Conservation (phyloP, 768 basidiomycete genomes). For the Lyophyllum semitale region DNA sequence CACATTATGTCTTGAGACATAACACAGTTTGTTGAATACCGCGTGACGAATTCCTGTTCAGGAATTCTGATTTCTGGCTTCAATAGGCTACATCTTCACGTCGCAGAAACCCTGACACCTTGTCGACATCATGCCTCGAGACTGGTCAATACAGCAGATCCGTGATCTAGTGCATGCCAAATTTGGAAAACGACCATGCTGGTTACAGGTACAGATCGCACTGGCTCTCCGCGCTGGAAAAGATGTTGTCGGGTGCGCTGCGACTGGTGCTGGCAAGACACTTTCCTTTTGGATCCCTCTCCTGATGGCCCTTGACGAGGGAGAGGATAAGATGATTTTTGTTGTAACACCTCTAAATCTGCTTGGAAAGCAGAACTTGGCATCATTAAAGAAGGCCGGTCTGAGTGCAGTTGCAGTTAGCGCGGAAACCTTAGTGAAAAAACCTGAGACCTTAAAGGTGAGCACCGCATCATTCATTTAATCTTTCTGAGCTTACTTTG, state of each 20-base stretch:
- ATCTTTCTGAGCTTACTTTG: not conserved
- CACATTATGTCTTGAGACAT: too few species aligned
- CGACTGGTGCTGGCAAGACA: constrained; percentile 2
- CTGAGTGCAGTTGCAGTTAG: constrained; percentile 21
- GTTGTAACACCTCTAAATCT: too few species aligned
- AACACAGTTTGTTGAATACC: too few species aligned
- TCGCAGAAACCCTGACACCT: too few species aligned
- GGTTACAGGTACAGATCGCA: constrained; percentile 10
- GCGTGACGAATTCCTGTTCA: too few species aligned
- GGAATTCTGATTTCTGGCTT: too few species aligned
- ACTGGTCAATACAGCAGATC: constrained; percentile 1
- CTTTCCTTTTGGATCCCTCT: constrained; percentile 19
- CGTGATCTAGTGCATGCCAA: constrained; percentile 13
- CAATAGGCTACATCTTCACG: too few species aligned
- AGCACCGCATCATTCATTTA: not conserved
- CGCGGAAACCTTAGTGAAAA: constrained; percentile 12
- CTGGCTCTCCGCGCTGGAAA: too few species aligned
- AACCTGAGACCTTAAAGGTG: constrained; percentile 20
- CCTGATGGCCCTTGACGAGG: constrained; percentile 15
- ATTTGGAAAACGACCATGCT: constrained; percentile 15
- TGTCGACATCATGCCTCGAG: constrained; percentile 1
- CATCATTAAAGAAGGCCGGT: constrained; percentile 10
- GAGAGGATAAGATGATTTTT: constrained; percentile 11
- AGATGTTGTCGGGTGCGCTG: constrained; percentile 12
- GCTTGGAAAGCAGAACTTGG: constrained; percentile 28